phyloP scores from a whole-genome alignment of 768 basidiomycete genomes.

The Termitomyces eurrhizus region DNA sequence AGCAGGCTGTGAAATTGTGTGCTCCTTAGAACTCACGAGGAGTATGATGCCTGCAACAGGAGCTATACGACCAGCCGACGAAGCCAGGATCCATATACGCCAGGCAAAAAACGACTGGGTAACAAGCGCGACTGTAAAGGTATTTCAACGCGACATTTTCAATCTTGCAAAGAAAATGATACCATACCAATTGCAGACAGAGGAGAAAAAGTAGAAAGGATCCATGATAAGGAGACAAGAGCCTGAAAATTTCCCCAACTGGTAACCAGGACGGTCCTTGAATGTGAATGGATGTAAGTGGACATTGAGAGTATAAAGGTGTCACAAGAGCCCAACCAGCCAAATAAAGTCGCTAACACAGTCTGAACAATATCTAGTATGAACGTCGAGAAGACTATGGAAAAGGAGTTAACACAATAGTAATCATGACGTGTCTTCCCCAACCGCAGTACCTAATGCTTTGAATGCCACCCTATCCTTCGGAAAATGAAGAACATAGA shows the following conservation, averaged over 20 bases:
- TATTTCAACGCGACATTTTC: neutral
- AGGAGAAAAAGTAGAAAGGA: too few relatives aligned
- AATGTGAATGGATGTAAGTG: too few relatives aligned
- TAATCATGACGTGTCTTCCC: neutral
- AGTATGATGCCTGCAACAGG: neutral
- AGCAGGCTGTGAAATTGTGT: neutral
- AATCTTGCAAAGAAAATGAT: neutral
- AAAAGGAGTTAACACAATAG: neutral
- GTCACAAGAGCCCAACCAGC: neutral
- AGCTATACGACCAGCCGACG: neutral
- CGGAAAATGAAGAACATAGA: neutral
- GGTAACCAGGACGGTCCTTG: too few relatives aligned
- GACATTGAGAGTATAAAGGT: too few relatives aligned
- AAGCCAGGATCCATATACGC: conserved; percentile 1
- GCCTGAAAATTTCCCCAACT: too few relatives aligned
- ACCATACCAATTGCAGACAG: neutral
- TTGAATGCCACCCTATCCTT: neutral
- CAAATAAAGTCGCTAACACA: neutral
- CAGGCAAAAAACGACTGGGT: conserved; percentile 1
- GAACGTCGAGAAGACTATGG: neutral
- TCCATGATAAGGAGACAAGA: too few relatives aligned
- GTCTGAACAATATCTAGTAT: neutral
- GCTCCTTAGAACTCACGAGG: neutral
- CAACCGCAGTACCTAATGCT: neutral
- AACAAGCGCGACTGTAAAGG: neutral